Base-by-base conservation (phyloP, 352 stramenopile species). In the Pythium plurisporium region DNA sequence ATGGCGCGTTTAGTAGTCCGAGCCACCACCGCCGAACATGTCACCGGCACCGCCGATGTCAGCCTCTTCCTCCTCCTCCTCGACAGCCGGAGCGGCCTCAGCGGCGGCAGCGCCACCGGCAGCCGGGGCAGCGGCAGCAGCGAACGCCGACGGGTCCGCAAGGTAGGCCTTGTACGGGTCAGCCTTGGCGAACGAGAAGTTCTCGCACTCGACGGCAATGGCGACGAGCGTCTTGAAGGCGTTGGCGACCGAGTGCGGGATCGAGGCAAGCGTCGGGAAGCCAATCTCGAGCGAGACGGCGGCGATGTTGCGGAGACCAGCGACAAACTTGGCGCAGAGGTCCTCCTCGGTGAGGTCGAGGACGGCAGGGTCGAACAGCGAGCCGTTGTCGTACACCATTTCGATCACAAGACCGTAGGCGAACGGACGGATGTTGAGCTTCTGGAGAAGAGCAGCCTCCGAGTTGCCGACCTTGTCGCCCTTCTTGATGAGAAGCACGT, bases 401-500 rank as follows among this genome's bases (percentile, higher is more conserved):
- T 89, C 74, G 69, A 99, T 97, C 40, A 97, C 68, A 14, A 99
- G 76, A 95, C 97, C 97, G 82, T 99, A 99, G 44, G 96, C 98
- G 87, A 99, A 99, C 38, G 97, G 97, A 66, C 95, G 89, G 83
- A 99, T 99, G 79, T 95, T 91, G 31, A 99, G 87, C 88, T 99
- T 99, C 77, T 99, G 92, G 59, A 99, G 86, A 43, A 99, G 83
- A 54, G 91, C 95, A 67, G 97, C 96, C 70, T 99, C 93, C n/a
- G 96, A 99, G 74, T 97, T 98, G 41, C 90, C 95, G 50, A 99
- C 97, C 80, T 98, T 98, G 25, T 99, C 92, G 57, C 97, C 97
- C 70, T 89, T 91, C 54, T 83, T 82, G 63, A 98, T 97, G 29
- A 99, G 78, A 41, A 98, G 70, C 54, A 99, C 96, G 67, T 98